Evolutionary conservation across 768 basidiomycete species (phyloP), one percentile per base, ranked within the genome.

Genomic region (Agrocybe pediades): DNA sequence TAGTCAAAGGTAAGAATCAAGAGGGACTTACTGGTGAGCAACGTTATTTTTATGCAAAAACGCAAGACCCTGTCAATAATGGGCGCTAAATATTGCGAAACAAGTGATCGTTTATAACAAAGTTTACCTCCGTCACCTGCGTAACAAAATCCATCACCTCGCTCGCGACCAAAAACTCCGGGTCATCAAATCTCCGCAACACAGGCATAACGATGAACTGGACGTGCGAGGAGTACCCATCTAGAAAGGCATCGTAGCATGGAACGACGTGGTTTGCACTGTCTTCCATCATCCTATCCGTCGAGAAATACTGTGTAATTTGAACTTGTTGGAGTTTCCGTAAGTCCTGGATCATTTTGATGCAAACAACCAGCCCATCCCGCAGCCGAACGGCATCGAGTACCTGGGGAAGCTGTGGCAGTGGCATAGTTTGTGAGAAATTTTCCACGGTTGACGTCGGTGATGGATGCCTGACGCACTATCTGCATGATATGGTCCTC

Each of bases 171-270:
- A 51, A 42, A 42, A 67, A 74, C 21, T 68, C 64, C 2, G 70
- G 71, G 48, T 73, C 68, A 44, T 73, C 66, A 47, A 71, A 74
- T 16, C 62, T 62, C 46, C 72, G 65, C 16, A 78, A 64, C 1
- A 73, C 49, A 0, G 76, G 77, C 69, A 74, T 76, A 1, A 61
- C 74, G 60, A 68, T 67, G 64, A 57, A 62, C 54, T 62, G 71
- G 64, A 60, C 63, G 65, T 54, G 55, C 6, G 54, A 55, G 17
- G 52, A 51, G 21, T 44, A 45, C 11, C 33, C 48, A 36, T 66
- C 65, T 15, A n/a, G 21, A 43, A 68, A 68, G 1, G 59, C 39
- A 41, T 65, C 59, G 26, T 62, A 61, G 42, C 63, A 59, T 27
- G 64, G 62, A 17, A 66, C 65, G 27, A 63, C 62, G 42, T 68